A percentile compares a stretch with the other conserved stretches of the same genome.
These are phyloP conservation scores for Artemisia argyi DNA, from an alignment of 129 eudicot genomes.

Conservation along the genomic window DNA sequence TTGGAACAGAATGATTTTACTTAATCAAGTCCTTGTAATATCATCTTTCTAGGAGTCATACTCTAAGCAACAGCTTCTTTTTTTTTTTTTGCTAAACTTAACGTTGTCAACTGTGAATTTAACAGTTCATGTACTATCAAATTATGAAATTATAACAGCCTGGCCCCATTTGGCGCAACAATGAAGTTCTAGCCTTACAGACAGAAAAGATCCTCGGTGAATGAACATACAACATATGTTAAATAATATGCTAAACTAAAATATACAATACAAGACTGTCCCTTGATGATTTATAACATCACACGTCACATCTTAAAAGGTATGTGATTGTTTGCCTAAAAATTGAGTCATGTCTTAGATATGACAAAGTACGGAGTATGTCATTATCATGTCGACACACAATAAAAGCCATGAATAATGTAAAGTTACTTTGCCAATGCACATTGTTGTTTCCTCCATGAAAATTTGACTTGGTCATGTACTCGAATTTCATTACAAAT, in stretches of 20 bases:
- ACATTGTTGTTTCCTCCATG: neutral
- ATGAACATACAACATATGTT: no score
- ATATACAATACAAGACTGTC: neutral
- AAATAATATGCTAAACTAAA: no score
- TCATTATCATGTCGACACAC: neutral
- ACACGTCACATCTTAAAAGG: conserved; percentile 7
- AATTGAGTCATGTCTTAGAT: conserved; percentile 5
- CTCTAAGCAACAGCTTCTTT: no score
- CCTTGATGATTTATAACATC: conserved; percentile 2
- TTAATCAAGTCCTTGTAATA: neutral
- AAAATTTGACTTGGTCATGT: neutral
- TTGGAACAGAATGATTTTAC: neutral
- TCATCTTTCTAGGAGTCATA: neutral
- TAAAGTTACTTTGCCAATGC: neutral
- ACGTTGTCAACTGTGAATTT: no score
- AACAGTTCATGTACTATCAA: no score
- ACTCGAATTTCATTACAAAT: neutral
- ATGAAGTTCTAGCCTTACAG: no score
- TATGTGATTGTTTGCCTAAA: conserved; percentile 3
- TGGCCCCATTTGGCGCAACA: no score
- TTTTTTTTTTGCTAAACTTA: no score
- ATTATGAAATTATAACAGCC: no score
- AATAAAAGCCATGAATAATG: neutral
- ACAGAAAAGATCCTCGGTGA: no score
- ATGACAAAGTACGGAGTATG: neutral